A percentile compares a stretch with the other conserved stretches of the same genome.
Conservation (phyloP, 495 filamentous ascomycete species). For the Podospora tetraspora region DNA sequence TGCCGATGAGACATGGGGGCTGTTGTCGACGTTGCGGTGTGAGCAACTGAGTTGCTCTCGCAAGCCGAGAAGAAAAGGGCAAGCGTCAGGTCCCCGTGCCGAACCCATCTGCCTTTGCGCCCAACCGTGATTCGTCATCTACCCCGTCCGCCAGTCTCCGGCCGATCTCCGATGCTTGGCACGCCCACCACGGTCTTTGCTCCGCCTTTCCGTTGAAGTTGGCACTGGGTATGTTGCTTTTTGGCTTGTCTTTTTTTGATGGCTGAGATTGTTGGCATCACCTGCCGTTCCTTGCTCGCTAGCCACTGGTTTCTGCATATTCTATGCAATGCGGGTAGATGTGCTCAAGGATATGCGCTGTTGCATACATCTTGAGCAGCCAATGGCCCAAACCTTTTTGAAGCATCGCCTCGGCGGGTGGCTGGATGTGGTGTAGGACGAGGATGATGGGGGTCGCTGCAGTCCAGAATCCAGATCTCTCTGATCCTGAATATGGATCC, state of each 20-base stretch:
- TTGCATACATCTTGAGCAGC: constrained; percentile 5
- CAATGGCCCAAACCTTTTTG: neutral
- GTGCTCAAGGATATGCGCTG: neutral
- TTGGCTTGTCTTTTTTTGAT: neutral
- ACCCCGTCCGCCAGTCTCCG: neutral
- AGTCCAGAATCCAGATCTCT: neutral
- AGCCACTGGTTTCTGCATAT: neutral
- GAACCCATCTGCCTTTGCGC: neutral
- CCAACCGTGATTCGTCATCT: neutral
- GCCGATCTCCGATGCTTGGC: neutral
- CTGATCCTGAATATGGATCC: neutral
- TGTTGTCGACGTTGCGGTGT: neutral
- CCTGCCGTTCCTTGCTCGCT: neutral
- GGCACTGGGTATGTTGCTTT: neutral
- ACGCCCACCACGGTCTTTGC: neutral
- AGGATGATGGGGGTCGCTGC: neutral
- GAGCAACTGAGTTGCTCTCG: neutral
- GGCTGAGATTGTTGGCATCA: neutral
- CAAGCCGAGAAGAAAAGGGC: neutral
- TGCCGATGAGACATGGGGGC: constrained; percentile 16
- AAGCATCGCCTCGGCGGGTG: neutral
- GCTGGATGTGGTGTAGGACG: neutral
- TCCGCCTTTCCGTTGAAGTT: neutral
- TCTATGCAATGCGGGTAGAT: neutral
- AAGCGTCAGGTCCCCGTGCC: neutral